Base-by-base conservation (phyloP, 2,329 filamentous ascomycete species). In the Colletotrichum zoysiae region DNA sequence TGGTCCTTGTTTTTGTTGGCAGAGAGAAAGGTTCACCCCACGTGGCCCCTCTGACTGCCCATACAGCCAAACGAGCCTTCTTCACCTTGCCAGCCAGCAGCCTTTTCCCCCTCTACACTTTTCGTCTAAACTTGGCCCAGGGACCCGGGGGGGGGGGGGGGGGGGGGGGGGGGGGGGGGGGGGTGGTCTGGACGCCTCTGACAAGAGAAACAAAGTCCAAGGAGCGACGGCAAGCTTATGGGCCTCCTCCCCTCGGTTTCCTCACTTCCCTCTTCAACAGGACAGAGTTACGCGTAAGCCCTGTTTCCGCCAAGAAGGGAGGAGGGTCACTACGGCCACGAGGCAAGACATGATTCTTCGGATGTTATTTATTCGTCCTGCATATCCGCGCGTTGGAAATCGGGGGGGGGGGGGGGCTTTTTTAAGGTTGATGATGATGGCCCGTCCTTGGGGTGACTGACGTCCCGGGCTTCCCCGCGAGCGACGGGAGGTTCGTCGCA, bases 401-500 rank as follows among this genome's bases (percentile, higher is more conserved):
- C 50, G 64, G 59, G 65, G 69, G 56, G 42, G n/a, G n/a, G n/a
- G n/a, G n/a, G n/a, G n/a, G n/a, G n/a, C n/a, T 0, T 20, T 63
- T 63, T 59, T 46, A 64, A 64, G 65, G 65, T 71, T 71, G 59
- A 68, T 42, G 59, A 68, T 55, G 44, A 48, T n/a, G n/a, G n/a
- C n/a, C 33, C 58, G 23, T 53, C 62, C 51, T 26, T 18, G 30
- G 40, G 67, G 38, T 42, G 23, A 56, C n/a, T 42, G 23, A 56
- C n/a, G 48, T 20, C 56, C 62, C 62, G 48, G 26, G n/a, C 3
- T 16, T 30, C 61, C 55, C 14, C 14, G 38, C 9, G 38, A 14
- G 62, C 14, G 53, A 33, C 18, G 40, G 20, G n/a, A 16, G n/a
- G 23, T 67, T 67, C 40, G 48, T 51, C 60, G 35, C 48, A 30